Evolutionary conservation across 768 basidiomycete genomes (phyloP).

Genomic region (Hygrocybe coccinea): DNA sequence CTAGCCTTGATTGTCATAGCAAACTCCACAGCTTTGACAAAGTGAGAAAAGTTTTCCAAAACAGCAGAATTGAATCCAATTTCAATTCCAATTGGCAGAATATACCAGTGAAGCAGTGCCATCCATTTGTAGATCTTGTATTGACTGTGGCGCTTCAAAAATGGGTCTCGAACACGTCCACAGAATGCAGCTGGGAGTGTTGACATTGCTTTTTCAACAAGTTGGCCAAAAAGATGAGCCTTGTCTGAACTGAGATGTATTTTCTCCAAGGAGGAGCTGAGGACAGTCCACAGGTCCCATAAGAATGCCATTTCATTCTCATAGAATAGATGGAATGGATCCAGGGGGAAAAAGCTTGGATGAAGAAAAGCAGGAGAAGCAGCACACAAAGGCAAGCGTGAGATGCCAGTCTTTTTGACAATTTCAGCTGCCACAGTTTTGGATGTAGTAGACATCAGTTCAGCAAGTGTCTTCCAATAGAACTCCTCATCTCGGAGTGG

Average conservation of each 20-base stretch:
- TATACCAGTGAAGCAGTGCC: slow-evolving; percentile 33
- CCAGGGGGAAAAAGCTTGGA: slow-evolving; percentile 31
- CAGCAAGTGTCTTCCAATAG: slow-evolving; percentile 11
- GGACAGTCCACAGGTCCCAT: slow-evolving; percentile 29
- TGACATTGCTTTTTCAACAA: slow-evolving; percentile 19
- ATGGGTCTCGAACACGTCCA: slow-evolving; percentile 26
- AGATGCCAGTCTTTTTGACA: slow-evolving; percentile 21
- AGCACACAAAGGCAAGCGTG: slow-evolving; percentile 25
- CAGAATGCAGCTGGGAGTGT: slow-evolving; percentile 31
- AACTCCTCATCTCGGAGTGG: no score
- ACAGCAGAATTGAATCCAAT: slow-evolving; percentile 24
- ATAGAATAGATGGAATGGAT: slow-evolving; percentile 36
- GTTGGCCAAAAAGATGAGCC: slow-evolving; percentile 18
- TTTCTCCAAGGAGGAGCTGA: slow-evolving; percentile 12
- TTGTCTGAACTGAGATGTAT: slow-evolving; percentile 18
- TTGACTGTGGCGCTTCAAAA: slow-evolving; percentile 33
- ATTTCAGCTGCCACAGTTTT: slow-evolving; percentile 18
- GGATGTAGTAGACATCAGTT: slow-evolving; percentile 6
- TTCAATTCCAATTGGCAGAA: slow-evolving; percentile 31
- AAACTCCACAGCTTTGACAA: slow-evolving; percentile 26
- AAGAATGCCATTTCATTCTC: slow-evolving; percentile 29
- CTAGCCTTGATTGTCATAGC: slow-evolving; percentile 25
- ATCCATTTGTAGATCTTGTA: slow-evolving; percentile 37
- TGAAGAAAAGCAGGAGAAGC: slow-evolving; percentile 29
- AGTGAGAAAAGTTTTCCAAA: slow-evolving; percentile 25